Evolutionary conservation across 768 basidiomycete genomes (phyloP), one percentile per base, ranked within the genome.

Genomic region (Rhizopogon salebrosus): DNA sequence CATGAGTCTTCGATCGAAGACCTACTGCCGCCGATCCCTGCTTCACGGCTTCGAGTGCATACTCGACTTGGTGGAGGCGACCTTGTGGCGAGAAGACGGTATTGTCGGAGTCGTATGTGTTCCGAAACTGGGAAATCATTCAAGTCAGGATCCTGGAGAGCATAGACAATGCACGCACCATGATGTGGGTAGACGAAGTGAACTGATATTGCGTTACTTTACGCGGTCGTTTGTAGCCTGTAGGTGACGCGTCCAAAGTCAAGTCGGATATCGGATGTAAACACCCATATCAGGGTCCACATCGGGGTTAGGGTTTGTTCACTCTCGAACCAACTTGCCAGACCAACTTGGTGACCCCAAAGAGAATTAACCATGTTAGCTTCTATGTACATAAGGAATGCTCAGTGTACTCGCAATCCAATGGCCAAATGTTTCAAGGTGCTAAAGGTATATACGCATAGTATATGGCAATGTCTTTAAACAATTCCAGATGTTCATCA

Each of bases 1-100:
- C 85, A 71, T 98, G 97, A 1, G 92, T 97, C 75, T 95, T 93
- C 51, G 93, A 95, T 60, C 94, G 82, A 63, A 99, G 69, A 48
- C 97, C 97, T 41, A 99, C 95, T 38, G 93, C 95, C n/a, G 97
- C 97, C 54, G 95, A 98, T 57, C 97, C 97, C 67, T 98, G 97
- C 79, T 99, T 99, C 60, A 99, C 95, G 54, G 97, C 97, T 72
- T 99, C 97, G 50, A 98, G 84, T 1, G 97, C 95, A 81, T 99
- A 97, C 72, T 97, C 95, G 61, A 97, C 94, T 68, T 97, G 92
- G 71, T 98, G 95, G 48, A 98, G 79, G 38, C 95, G 87, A 54
- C 95, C 94, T 77, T 97, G 95, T 0, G 95, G 95, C 4, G 88
- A 92, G 76, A 94, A 93, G 60, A 94, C 94, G 39, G 94, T 98